Conservation (phyloP, 345 rosid genomes). For the Dipteronia sinensis region DNA sequence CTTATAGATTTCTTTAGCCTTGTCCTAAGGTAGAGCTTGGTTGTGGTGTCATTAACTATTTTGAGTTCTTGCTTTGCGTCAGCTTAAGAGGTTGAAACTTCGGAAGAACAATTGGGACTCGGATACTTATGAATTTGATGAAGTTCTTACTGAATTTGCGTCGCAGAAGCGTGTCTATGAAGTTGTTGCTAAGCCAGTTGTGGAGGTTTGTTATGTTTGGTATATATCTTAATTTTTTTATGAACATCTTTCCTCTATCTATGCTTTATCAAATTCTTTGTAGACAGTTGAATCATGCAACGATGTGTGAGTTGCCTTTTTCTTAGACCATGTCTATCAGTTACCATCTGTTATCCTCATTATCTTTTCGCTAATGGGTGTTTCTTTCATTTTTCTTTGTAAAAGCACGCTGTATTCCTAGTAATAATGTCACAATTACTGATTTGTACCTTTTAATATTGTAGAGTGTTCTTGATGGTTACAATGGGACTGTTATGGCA, state of each 20-base stretch:
- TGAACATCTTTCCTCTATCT: background rate
- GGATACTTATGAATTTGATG: conserved; percentile 95
- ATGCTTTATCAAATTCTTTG: background rate
- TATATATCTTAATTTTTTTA: background rate
- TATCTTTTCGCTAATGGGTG: background rate
- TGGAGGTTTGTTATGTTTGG: conserved; percentile 60
- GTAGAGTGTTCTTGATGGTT: conserved; percentile 97
- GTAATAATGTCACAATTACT: background rate
- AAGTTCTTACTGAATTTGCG: conserved; percentile 91
- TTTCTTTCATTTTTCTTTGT: background rate
- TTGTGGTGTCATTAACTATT: conserved; percentile 11
- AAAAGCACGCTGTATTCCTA: background rate
- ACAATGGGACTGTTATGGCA: conserved; percentile 98
- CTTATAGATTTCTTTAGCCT: background rate
- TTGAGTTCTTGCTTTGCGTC: conserved; percentile 15
- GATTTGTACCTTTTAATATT: conserved; percentile 13
- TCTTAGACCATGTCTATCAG: background rate
- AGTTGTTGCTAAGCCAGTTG: conserved; percentile 99
- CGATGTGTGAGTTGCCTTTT: background rate
- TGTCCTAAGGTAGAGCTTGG: conserved; percentile 17
- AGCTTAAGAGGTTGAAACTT: conserved; percentile 96
- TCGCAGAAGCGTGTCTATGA: conserved; percentile 96
- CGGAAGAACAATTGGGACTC: conserved; percentile 98
- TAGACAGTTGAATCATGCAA: background rate
- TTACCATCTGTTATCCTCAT: background rate